Evolutionary conservation across 495 filamentous ascomycete species (phyloP), one percentile per base, ranked within the genome.

Genomic region (Immersiella caudata): DNA sequence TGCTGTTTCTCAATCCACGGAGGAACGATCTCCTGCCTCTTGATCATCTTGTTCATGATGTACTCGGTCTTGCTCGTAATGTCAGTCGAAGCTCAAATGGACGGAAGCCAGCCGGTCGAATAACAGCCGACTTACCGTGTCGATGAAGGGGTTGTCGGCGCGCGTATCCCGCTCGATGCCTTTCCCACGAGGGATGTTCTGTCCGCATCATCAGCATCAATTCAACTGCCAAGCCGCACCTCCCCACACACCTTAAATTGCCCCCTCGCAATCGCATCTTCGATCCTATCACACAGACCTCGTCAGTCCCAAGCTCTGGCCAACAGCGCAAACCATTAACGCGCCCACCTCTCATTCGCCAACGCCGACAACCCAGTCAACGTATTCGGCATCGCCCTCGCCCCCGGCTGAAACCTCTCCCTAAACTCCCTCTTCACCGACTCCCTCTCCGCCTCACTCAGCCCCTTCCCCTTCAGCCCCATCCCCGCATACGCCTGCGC

Each of bases 1-100:
- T 97, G 95, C 76, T 99, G 95, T 75, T 97, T 98, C 77, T 98
- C 95, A 58, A 99, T 97, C 96, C 90, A 93, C 0, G 90, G 90
- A 0, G 90, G 90, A 3, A 90, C 88, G 54, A 92, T 88, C 11
- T 91, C 95, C 76, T 99, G 95, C 64, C 91, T 90, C 79, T 97
- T 90, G 68, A 99, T 97, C 74, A 98, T 97, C 79, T 96, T 96
- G 76, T 99, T 99, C 89, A 99, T 90, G 70, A 98, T 92, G 75
- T 97, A 97, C 78, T 97, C 94, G 0, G 96, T 98, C 75, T 78
- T 6, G 2, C 0, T 14, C 16, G 27, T 66, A 24, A 12, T 46
- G 40, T 46, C 16, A 46, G 40, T 14, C 40, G 40, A 46, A 18
- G 9, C 16, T 4, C 5, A 14, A 55, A 55, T 22, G 20, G 52